These are phyloP conservation scores for Boletus mariae DNA, from an alignment of 1,284 basidiomycete genomes.

Conservation along the genomic window DNA sequence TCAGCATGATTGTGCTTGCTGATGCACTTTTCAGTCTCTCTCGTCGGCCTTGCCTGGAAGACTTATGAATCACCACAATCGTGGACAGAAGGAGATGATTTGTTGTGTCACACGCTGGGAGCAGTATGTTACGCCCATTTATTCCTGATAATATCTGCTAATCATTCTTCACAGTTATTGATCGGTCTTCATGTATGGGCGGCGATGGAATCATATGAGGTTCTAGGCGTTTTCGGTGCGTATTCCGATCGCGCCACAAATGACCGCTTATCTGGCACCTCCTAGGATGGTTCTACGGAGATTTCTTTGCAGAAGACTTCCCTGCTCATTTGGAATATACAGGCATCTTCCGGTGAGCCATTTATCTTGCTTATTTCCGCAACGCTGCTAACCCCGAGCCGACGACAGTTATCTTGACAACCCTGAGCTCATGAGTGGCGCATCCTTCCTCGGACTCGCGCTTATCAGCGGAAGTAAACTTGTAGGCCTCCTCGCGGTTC, in stretches of 20 bases:
- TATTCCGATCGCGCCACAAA: background rate
- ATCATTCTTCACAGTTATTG: conserved; percentile 54
- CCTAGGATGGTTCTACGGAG: conserved; percentile 93
- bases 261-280: conserved; percentile 5
- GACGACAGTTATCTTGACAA: conserved; percentile 61
- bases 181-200: conserved; percentile 92
- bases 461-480: conserved; percentile 88
- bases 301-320: conserved; percentile 96
- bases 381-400: conserved; percentile 1
- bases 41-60: conserved; percentile 81
- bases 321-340: conserved; percentile 91
- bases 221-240: conserved; percentile 86
- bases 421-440: conserved; percentile 93
- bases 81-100: conserved; percentile 88
- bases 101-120: conserved; percentile 86
- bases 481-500: conserved; percentile 79
- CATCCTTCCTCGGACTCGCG: conserved; percentile 91
- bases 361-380: background rate
- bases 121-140: conserved; percentile 46
- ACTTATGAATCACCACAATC: conserved; percentile 77
- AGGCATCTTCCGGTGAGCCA: conserved; percentile 82
- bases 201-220: conserved; percentile 85
- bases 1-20: background rate
- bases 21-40: conserved; percentile 57
- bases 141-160: background rate